Conservation (phyloP, 2,329 filamentous ascomycete genomes). For the Incumbomyces lentus region DNA sequence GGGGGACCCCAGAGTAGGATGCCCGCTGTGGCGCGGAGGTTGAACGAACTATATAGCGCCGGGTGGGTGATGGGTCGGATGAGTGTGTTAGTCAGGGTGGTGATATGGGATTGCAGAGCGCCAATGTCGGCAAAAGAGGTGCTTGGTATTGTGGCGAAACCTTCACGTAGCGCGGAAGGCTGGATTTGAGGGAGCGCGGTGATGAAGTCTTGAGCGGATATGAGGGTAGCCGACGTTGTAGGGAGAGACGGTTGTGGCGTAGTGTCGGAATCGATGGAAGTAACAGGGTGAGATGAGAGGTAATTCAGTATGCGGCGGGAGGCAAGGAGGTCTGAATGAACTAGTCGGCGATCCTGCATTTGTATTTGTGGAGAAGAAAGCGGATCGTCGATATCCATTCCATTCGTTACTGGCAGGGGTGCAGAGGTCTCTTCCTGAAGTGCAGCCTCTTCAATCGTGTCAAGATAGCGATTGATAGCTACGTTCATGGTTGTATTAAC, state of each 20-base stretch:
- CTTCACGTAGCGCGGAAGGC: slow-evolving; percentile 78
- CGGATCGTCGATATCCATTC: slow-evolving; percentile 35
- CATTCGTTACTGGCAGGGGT: slow-evolving; percentile 39
- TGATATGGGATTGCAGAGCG: slow-evolving; percentile 66
- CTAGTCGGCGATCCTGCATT: neutral
- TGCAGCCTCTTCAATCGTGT: slow-evolving; percentile 37
- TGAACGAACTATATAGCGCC: slow-evolving; percentile 62
- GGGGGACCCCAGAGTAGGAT: slow-evolving; percentile 94
- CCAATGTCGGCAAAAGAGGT: slow-evolving; percentile 92
- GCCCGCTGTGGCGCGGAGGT: slow-evolving; percentile 71
- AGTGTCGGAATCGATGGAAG: neutral
- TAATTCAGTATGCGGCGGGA: neutral
- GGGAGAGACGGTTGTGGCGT: neutral
- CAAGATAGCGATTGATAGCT: slow-evolving; percentile 52
- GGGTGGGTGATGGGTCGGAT: slow-evolving; percentile 81
- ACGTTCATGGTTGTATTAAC: slow-evolving; percentile 55
- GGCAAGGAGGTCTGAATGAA: neutral
- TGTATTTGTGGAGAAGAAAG: neutral
- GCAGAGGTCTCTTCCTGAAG: slow-evolving; percentile 13
- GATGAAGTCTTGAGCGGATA: slow-evolving; percentile 61
- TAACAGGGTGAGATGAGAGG: neutral
- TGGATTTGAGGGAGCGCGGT: slow-evolving; percentile 64
- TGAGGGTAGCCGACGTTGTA: slow-evolving; percentile 37
- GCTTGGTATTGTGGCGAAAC: slow-evolving; percentile 86
- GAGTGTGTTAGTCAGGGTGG: slow-evolving; percentile 74